A percentile compares a stretch with the other conserved stretches of the same genome.
Conservation (phyloP, 345 rosid genomes). For the Linum trigynum region DNA sequence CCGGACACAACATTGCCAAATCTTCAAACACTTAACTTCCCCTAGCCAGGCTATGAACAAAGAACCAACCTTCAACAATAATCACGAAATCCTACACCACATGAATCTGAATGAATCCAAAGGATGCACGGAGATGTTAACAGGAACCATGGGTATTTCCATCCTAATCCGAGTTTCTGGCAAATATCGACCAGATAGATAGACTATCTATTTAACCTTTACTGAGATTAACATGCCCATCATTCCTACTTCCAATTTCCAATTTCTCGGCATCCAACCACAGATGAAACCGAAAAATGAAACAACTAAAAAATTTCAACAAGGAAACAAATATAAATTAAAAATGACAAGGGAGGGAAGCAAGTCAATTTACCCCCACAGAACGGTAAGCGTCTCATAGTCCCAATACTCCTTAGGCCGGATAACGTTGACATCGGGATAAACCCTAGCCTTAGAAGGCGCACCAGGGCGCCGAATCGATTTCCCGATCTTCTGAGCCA, state of each 20-base stretch:
- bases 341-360: background rate
- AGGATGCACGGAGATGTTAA: too few relatives aligned
- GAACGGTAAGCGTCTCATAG: constrained; percentile 72
- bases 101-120: too few relatives aligned
- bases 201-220: background rate
- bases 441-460: constrained; percentile 95
- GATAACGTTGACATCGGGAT: constrained; percentile 66
- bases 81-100: too few relatives aligned
- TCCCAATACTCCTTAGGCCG: constrained; percentile 97
- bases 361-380: constrained; percentile 58
- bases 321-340: background rate
- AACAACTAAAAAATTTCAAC: background rate
- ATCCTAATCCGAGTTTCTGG: background rate
- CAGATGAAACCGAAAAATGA: background rate
- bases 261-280: background rate
- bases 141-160: background rate
- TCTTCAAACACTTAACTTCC: too few relatives aligned
- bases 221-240: background rate
- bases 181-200: background rate
- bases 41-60: too few relatives aligned
- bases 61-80: too few relatives aligned
- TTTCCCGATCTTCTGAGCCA: constrained; percentile 98
- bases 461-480: constrained; percentile 89
- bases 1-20: too few relatives aligned
- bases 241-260: background rate